Evolutionary conservation across 2,329 filamentous ascomycete species (phyloP).

Genomic region (Paecilomyces fulvus): DNA sequence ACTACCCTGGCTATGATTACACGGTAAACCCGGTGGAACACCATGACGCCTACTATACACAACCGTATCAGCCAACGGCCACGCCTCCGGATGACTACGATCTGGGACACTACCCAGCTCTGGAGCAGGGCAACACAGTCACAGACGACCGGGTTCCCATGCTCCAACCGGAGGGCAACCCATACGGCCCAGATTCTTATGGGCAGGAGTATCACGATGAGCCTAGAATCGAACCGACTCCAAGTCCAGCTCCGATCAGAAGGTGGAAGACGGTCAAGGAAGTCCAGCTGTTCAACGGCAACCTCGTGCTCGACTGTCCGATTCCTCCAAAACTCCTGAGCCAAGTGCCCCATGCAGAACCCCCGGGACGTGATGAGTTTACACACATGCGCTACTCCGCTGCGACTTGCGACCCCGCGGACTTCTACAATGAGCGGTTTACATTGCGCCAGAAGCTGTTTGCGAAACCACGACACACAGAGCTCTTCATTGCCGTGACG

Average conservation of each 20-base stretch:
- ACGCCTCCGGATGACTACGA: slow-evolving; percentile 48
- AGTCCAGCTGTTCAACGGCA: slow-evolving; percentile 93
- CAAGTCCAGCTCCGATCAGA: slow-evolving; percentile 57
- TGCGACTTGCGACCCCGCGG: slow-evolving; percentile 82
- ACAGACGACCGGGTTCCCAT: slow-evolving; percentile 71
- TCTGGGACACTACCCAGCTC: slow-evolving; percentile 45
- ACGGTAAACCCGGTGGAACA: slow-evolving; percentile 73
- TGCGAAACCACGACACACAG: slow-evolving; percentile 83
- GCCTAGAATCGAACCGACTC: slow-evolving; percentile 26
- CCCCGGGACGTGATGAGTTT: slow-evolving; percentile 71
- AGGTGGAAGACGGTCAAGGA: slow-evolving; percentile 99
- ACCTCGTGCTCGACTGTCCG: slow-evolving; percentile 92
- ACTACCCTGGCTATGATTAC: slow-evolving; percentile 57
- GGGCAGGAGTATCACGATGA: slow-evolving; percentile 38
- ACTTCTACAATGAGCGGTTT: slow-evolving; percentile 84
- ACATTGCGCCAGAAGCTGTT: slow-evolving; percentile 87
- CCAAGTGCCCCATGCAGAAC: slow-evolving; percentile 73
- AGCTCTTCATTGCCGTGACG: slow-evolving; percentile 91
- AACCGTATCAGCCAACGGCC: slow-evolving; percentile 66
- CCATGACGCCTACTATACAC: slow-evolving; percentile 78
- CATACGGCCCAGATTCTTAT: slow-evolving; percentile 52
- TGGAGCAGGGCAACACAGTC: slow-evolving; percentile 44
- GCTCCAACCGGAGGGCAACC: slow-evolving; percentile 55
- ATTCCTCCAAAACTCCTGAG: slow-evolving; percentile 82
- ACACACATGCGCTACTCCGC: slow-evolving; percentile 81